Percentiles rank a stretch among this genome's conserved stretches.
These are phyloP conservation scores for Mucor sp. DNA, from an alignment of 371 early-diverging fungal species.

Conservation along the genomic window DNA sequence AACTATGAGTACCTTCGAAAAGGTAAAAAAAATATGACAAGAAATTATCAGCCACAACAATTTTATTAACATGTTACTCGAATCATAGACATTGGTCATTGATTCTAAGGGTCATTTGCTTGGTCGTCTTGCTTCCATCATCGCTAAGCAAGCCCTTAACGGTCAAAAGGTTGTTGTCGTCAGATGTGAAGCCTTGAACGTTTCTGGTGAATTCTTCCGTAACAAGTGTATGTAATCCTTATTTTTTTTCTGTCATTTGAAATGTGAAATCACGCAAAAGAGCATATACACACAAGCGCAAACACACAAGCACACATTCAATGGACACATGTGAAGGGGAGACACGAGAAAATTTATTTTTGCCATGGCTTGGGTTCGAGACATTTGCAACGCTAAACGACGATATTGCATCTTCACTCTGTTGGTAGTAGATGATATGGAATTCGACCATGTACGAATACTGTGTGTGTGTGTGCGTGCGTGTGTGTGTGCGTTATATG, in stretches of 20 bases:
- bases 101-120: conserved; percentile 99
- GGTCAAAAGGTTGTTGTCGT: conserved; percentile 99
- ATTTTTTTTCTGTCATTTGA: neutral
- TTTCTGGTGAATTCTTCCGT: conserved; percentile 98
- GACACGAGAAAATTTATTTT: neutral
- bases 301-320: neutral
- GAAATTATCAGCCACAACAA: neutral
- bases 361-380: neutral
- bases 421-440: neutral
- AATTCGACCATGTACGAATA: neutral
- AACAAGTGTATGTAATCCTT: conserved; percentile 87
- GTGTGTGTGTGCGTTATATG: neutral
- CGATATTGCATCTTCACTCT: neutral
- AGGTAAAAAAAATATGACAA: conserved; percentile 4
- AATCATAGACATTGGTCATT: conserved; percentile 92
- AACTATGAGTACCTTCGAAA: conserved; percentile 27
- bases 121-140: conserved; percentile 98
- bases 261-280: neutral
- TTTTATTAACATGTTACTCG: neutral
- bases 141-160: conserved; percentile 98
- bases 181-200: conserved; percentile 97
- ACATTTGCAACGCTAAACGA: neutral
- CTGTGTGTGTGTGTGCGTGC: neutral
- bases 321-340: neutral
- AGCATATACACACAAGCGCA: neutral